phyloP scores from a whole-genome alignment of 1,139 yeast genomes.

The Protomyces lactucae-debilis region DNA sequence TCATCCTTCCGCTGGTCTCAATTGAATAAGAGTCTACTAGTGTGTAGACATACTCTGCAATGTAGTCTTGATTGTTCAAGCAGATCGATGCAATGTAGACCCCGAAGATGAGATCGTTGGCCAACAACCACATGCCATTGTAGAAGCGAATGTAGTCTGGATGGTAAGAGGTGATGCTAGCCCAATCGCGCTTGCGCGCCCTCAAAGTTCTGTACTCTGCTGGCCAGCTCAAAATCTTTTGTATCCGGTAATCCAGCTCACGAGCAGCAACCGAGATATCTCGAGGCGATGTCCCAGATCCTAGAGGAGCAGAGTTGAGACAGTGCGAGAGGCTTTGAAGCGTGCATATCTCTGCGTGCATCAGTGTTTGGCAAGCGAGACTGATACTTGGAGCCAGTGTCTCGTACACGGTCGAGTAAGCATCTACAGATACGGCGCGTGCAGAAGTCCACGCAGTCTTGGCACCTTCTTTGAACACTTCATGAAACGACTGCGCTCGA shows the following conservation, averaged over 20 bases:
- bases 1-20: conserved; percentile 45
- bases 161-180: conserved; percentile 40
- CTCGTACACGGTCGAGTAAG: background rate
- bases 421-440: background rate
- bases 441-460: background rate
- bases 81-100: conserved; percentile 53
- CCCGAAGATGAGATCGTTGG: conserved; percentile 78
- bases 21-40: conserved; percentile 40
- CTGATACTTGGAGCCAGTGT: background rate
- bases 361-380: conserved; percentile 20
- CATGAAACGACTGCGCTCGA: conserved; percentile 11
- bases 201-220: conserved; percentile 63
- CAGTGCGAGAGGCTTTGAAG: conserved; percentile 42
- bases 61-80: conserved; percentile 42
- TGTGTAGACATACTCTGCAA: conserved; percentile 32
- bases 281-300: conserved; percentile 40
- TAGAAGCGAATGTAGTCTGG: conserved; percentile 79
- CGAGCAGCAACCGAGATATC: conserved; percentile 57
- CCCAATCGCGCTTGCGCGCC: conserved; percentile 40
- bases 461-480: background rate
- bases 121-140: conserved; percentile 80
- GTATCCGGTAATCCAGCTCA: conserved; percentile 72
- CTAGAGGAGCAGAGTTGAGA: conserved; percentile 41
- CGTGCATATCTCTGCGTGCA: conserved; percentile 36
- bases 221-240: conserved; percentile 76